phyloP scores from a whole-genome alignment of 208 protist genomes.

The Acanthamoeba royreba region DNA sequence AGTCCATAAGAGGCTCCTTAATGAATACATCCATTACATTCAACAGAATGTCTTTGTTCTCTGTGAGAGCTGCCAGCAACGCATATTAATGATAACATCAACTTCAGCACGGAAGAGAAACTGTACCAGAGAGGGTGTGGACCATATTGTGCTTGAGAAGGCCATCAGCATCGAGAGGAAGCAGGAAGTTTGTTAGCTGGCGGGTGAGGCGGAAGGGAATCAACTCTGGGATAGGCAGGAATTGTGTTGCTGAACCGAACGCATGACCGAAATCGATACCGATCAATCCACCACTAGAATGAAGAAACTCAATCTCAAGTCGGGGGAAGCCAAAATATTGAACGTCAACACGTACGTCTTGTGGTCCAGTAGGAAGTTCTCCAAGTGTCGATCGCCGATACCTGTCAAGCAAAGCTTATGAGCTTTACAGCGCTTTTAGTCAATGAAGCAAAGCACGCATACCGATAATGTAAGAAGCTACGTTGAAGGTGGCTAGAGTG shows the following conservation, averaged over 20 bases:
- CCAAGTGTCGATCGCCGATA: slow-evolving; percentile 91
- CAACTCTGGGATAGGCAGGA: slow-evolving; percentile 89
- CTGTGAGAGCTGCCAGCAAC: slow-evolving; percentile 71
- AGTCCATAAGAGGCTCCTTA: slow-evolving; percentile 86
- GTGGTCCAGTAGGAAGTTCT: slow-evolving; percentile 87
- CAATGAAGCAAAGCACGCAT: no score
- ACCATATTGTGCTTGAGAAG: slow-evolving; percentile 79
- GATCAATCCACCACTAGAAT: slow-evolving; percentile 84
- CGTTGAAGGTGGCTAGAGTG: slow-evolving; percentile 79
- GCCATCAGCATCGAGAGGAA: slow-evolving; percentile 79
- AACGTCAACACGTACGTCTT: slow-evolving; percentile 44
- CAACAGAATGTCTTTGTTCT: slow-evolving; percentile 78
- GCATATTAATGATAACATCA: no score
- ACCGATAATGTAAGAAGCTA: slow-evolving; percentile 87
- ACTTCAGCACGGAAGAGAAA: no score
- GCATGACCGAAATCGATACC: slow-evolving; percentile 94
- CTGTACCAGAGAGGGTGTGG: slow-evolving; percentile 55
- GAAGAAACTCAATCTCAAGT: no score
- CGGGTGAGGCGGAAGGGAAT: slow-evolving; percentile 90
- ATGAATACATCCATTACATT: slow-evolving; percentile 88
- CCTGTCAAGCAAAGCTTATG: not conserved
- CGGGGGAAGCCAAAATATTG: no score
- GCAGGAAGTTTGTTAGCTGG: slow-evolving; percentile 82
- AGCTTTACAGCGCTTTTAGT: no score
- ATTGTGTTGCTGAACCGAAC: slow-evolving; percentile 87